Percentiles rank a stretch among this genome's conserved stretches.
Conservation (phyloP, 768 basidiomycete species). For the Gymnopilus junonius region DNA sequence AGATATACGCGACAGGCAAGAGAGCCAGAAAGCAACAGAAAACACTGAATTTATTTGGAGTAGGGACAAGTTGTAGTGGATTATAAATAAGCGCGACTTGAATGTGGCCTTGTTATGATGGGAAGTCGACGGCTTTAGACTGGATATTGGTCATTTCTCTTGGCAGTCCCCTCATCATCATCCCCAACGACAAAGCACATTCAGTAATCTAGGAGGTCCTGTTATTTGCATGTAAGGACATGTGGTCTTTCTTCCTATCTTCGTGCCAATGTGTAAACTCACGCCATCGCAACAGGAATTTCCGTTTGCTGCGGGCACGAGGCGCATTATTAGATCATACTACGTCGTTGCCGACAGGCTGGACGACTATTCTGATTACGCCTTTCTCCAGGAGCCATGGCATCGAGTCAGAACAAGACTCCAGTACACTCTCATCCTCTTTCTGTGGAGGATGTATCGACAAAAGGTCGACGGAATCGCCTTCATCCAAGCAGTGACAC, state of each 20-base stretch:
- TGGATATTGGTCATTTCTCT: neutral
- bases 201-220: neutral
- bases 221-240: neutral
- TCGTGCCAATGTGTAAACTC: neutral
- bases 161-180: neutral
- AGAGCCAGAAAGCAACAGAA: neutral
- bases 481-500: constrained; percentile 23
- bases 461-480: constrained; percentile 54
- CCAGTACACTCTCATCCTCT: constrained; percentile 78
- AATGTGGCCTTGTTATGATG: neutral
- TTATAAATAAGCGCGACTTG: neutral
- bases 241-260: neutral
- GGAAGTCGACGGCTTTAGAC: neutral
- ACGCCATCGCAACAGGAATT: neutral
- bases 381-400: constrained; percentile 25
- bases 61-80: neutral
- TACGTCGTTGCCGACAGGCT: neutral
- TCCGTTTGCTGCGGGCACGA: neutral
- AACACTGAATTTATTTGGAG: neutral
- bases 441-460: constrained; percentile 55
- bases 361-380: neutral
- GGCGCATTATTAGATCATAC: neutral
- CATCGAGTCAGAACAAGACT: constrained; percentile 49
- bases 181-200: neutral
- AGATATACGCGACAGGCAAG: too few species aligned